Conservation (phyloP, 176 grass and related monocot species). For the Musa schizocarpa region DNA sequence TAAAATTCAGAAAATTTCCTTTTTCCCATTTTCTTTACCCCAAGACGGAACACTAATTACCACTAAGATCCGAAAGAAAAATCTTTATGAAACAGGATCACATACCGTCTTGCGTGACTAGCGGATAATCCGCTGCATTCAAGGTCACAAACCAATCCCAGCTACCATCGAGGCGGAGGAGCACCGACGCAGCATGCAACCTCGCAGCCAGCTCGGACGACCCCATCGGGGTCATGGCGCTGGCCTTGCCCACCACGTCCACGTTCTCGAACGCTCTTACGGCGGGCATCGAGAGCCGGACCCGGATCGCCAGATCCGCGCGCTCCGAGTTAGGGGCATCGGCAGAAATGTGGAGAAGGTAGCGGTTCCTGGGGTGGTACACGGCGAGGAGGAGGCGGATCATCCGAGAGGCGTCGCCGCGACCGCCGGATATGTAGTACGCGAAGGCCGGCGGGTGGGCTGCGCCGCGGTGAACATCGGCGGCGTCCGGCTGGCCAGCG, state of each 20-base stretch:
- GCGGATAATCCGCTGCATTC: slow-evolving; percentile 68
- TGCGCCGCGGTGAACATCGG: slow-evolving; percentile 66
- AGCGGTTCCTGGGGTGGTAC: slow-evolving; percentile 89
- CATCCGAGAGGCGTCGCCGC: slow-evolving; percentile 38
- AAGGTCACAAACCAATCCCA: slow-evolving; percentile 96
- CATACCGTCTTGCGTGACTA: slow-evolving; percentile 83
- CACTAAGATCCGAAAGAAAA: no score
- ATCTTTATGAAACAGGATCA: background rate
- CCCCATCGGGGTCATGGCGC: slow-evolving; percentile 60
- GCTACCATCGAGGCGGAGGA: slow-evolving; percentile 59
- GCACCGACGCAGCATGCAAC: slow-evolving; percentile 48
- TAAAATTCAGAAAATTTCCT: no score
- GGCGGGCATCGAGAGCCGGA: slow-evolving; percentile 32
- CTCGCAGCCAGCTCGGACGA: slow-evolving; percentile 64
- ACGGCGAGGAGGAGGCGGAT: slow-evolving; percentile 78
- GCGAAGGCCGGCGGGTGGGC: slow-evolving; percentile 74
- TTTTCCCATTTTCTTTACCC: no score
- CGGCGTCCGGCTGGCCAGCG: slow-evolving; percentile 38
- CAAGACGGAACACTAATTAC: no score
- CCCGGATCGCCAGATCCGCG: slow-evolving; percentile 31
- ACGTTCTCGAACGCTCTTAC: slow-evolving; percentile 59
- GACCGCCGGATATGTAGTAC: slow-evolving; percentile 44
- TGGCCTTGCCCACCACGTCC: slow-evolving; percentile 59
- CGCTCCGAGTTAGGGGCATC: slow-evolving; percentile 58
- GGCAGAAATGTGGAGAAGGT: slow-evolving; percentile 84